Evolutionary conservation across 139 green algal species (phyloP), one percentile per base, ranked within the genome.

Genomic region (Tetradesmus lagerheimii): DNA sequence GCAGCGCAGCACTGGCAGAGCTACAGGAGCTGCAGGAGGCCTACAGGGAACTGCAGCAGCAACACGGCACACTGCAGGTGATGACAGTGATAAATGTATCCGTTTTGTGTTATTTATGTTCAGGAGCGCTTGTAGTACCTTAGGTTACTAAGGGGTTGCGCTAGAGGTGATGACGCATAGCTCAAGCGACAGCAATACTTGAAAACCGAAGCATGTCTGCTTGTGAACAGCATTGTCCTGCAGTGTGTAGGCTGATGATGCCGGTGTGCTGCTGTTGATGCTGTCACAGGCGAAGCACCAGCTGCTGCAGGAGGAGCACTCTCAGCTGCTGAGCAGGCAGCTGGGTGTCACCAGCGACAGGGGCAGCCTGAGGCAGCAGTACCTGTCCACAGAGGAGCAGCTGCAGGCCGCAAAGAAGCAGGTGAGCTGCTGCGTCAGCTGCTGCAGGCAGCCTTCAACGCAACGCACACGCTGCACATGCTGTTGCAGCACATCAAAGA

Each of bases 21-120:
- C 34, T 86, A 12, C n/a, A 86, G 80, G 80, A 86, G 45, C n/a
- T 86, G 43, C 80, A 67, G n/a, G 37, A 86, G 45, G 80, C 80
- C 1, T 86, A 86, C 20, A 29, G 16, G 14, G 80, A 86, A 16
- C 80, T 86, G 41, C 80, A 86, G 80, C 80, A 86, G 45, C 80
- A 86, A 47, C 80, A 86, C 47, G 80, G 80, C 4, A 27, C 34
- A 12, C 80, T 86, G 15, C 43, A 74, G 80, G 80, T 86, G 67
- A 38, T 3, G 8, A 4, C 57, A 71, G 25, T 62, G 47, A 23
- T 14, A 62, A 62, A 62, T 14, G n/a, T n/a, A n/a, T n/a, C n/a
- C n/a, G n/a, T n/a, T n/a, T n/a, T n/a, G n/a, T n/a, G n/a, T n/a
- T n/a, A n/a, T n/a, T n/a, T n/a, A n/a, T n/a, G n/a, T n/a, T n/a